Conservation (phyloP, 441 rosid species). For the Iberis amara region DNA sequence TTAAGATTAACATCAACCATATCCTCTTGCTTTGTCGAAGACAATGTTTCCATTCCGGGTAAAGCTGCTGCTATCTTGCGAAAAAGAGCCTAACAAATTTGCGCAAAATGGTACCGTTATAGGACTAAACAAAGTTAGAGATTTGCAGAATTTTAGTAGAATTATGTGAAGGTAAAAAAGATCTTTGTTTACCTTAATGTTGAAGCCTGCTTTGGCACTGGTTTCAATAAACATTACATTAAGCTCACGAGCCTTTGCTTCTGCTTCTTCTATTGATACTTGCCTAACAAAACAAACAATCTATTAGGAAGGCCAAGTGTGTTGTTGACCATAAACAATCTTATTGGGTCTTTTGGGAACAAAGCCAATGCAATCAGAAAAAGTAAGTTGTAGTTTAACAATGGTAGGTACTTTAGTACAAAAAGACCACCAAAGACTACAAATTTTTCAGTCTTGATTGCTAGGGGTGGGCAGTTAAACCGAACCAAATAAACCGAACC, state of each 20-base stretch:
- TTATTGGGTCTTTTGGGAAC: conserved; percentile 22
- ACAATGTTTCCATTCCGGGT: conserved; percentile 91
- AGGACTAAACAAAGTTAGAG: conserved; percentile 2
- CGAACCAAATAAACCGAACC: too few relatives aligned
- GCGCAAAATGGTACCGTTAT: too few relatives aligned
- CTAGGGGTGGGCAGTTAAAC: too few relatives aligned
- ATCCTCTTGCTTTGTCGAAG: conserved; percentile 86
- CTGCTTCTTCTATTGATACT: conserved; percentile 94
- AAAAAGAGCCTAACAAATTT: conserved; percentile 58
- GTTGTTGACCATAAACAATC: conserved; percentile 22
- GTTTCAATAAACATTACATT: conserved; percentile 91
- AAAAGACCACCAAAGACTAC: neutral
- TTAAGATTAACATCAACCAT: conserved; percentile 90
- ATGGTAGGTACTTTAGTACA: neutral
- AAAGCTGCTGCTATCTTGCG: conserved; percentile 91
- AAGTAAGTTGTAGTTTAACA: conserved; percentile 6
- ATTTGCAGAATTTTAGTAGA: neutral
- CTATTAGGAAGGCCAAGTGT: conserved; percentile 24
- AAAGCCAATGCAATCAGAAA: conserved; percentile 18
- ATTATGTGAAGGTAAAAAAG: neutral
- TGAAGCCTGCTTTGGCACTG: conserved; percentile 95
- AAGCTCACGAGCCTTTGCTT: conserved; percentile 78
- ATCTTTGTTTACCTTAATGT: conserved; percentile 54
- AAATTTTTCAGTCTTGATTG: neutral
- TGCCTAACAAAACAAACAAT: conserved; percentile 50